Conservation (phyloP, 75 land plant species). For the Cupressus sempervirens region DNA sequence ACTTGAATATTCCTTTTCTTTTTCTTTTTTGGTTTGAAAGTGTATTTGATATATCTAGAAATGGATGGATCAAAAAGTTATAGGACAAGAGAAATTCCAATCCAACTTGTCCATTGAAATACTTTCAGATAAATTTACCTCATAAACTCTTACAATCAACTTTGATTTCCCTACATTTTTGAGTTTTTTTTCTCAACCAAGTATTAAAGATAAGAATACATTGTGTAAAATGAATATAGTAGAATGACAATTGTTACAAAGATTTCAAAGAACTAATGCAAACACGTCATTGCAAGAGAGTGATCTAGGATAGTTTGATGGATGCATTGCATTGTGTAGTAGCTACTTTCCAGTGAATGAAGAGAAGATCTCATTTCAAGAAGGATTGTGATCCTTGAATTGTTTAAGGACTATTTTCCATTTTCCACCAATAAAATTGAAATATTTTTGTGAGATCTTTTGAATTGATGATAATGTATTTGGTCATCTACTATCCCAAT, state of each 20-base stretch:
- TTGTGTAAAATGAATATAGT: not conserved
- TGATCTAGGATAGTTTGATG: not conserved
- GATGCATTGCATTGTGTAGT: not conserved
- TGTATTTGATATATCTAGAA: too few species aligned
- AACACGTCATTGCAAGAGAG: not conserved
- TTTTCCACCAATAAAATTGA: not conserved
- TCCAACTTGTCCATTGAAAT: too few species aligned
- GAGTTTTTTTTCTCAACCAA: too few species aligned
- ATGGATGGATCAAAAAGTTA: too few species aligned
- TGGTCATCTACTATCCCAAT: too few species aligned
- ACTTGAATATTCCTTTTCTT: too few species aligned
- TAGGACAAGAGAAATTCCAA: too few species aligned
- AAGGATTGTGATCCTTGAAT: not conserved
- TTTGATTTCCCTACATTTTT: too few species aligned
- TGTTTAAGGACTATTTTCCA: too few species aligned
- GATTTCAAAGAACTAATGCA: not conserved
- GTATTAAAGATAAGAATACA: not conserved
- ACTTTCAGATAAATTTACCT: too few species aligned
- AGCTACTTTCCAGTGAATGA: not conserved
- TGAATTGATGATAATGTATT: not conserved
- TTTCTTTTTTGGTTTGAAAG: too few species aligned
- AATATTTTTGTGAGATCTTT: not conserved
- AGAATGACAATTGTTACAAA: not conserved
- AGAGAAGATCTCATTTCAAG: not conserved
- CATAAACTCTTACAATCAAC: too few species aligned